Base-by-base conservation (phyloP, 495 filamentous ascomycete genomes). In the Glonium stellatum region DNA sequence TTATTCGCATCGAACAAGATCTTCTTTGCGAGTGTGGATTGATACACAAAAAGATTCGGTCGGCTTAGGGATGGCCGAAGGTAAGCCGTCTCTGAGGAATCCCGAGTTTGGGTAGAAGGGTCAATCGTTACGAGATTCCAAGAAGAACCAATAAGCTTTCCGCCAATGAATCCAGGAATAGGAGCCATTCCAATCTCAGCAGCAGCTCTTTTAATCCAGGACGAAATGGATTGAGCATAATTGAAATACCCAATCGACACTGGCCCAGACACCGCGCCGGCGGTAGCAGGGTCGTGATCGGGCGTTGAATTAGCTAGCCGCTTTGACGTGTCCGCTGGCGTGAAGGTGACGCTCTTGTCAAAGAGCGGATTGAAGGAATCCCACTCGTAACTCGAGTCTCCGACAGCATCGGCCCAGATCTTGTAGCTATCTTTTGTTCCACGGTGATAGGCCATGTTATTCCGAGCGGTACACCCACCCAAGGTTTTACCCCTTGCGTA, bases 361-460 rank as follows among this genome's bases (percentile, higher is more conserved):
- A 79, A 85, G 58, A 76, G 82, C 0, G 78, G 79, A 0, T 81
- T 69, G 1, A 82, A 61, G 10, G 77, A 71, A 3, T 81, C 73
- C 46, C 74, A 87, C 9, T 68, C 69, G 59, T 81, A 87, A 44
- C 70, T 76, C 3, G 73, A 51, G 60, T 86, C 84, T 35, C 77
- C 76, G 8, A 86, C 81, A 1, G 53, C 49, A 18, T 81, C 75
- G 0, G 83, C 84, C 83, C 83, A 87, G 61, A 70, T 63, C 12
- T 80, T 67, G 62, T 76, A 77, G 1, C 77, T 66, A 0, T 71
- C 76, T 5, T 59, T 66, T 0, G 76, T 79, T 0, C 67, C 71
- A 5, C 79, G 60, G 18, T 73, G 61, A 54, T 67, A 73, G 11
- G 59, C 25, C 54, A 68, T 58, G 25, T 60, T 61, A 48, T 71